Base-by-base conservation (phyloP, 495 filamentous ascomycete genomes). In the Aspergillus haitiensis region DNA sequence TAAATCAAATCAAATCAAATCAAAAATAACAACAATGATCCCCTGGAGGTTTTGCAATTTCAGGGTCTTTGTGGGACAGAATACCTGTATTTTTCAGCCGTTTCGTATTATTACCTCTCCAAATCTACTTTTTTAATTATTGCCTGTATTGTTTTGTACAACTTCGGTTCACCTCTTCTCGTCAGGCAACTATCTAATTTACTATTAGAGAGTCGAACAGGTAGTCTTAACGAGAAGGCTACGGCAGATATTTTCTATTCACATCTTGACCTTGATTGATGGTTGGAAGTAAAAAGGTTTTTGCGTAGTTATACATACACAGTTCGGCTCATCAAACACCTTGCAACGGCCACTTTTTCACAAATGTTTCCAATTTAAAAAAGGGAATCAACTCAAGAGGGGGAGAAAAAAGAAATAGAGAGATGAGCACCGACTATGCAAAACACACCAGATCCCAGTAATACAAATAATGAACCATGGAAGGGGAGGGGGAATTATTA, bases 381-480 rank as follows among this genome's bases (percentile, higher is more conserved):
- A 27, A 27, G 21, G 50, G 34, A 48, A 31, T 36, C 50, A 58
- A 46, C 52, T 36, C 46, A 37, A 51, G 1, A 27, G 21, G 21
- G 3, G 21, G 3, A 52, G 35, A 56, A 35, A 57, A 16, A 39
- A 46, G 52, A 53, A 37, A 60, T n/a, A 48, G 55, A 60, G 32
- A 59, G 58, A 63, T 67, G 59, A 64, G 64, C 60, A 70, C 62
- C 61, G 59, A 65, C 66, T 66, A 72, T 73, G 70, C 72, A 55
- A 63, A 67, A 65, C 60, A 55, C 59, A 69, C 65, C 57, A 61
- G 57, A 69, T 63, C 69, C 71, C 73, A 74, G 64, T 78, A 75
- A 77, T 75, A 79, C 75, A 75, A 53, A 64, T 46, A 58, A 59
- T 37, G 36, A 56, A 55, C 46, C 59, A 63, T 53, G 50, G 35